Evolutionary conservation across 1,284 basidiomycete genomes (phyloP), one percentile per base, ranked within the genome.

Genomic region (Sphagnurus paluster): DNA sequence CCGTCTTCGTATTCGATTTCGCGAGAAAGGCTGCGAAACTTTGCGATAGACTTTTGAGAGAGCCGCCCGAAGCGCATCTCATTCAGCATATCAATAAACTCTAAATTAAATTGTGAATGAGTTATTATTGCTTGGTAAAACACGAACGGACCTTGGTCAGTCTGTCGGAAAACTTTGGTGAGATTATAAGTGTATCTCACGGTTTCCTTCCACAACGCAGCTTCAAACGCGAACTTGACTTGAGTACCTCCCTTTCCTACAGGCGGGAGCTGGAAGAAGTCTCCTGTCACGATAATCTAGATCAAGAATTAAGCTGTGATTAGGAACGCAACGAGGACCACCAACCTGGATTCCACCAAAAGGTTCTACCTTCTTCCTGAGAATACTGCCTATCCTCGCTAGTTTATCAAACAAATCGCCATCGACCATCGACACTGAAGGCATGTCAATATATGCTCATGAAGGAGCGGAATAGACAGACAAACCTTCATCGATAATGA

Each of bases 401-500:
- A 98, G 75, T 58, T 95, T 95, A 61, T 98, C 94, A 54, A 98
- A 92, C 1, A 98, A 74, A 20, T 85, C 82, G 0, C 91, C 95
- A 46, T 98, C 97, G 1, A 99, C 82, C 96, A 99, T 99, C 0
- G 96, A 99, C 3, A 97, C 94, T 98, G 55, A 21, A 43, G 41
- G 21, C 21, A 39, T 25, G 16, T 42, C 29, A 38, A 34, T 30
- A 28, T 44, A 34, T 11, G 29, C 20, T 23, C 11, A 17, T 16
- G 16, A 21, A 19, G n/a, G n/a, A n/a, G n/a, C n/a, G n/a, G n/a
- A n/a, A n/a, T n/a, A n/a, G n/a, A n/a, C n/a, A n/a, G n/a, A n/a
- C n/a, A n/a, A n/a, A n/a, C n/a, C n/a, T n/a, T n/a, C n/a, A n/a
- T 99, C 96, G 42, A 99, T 87, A 57, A 99, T 87, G 25, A 99